Evolutionary conservation across 2,329 filamentous ascomycete genomes (phyloP), one percentile per base, ranked within the genome.

Genomic region (Mycosphaerella arachidis): DNA sequence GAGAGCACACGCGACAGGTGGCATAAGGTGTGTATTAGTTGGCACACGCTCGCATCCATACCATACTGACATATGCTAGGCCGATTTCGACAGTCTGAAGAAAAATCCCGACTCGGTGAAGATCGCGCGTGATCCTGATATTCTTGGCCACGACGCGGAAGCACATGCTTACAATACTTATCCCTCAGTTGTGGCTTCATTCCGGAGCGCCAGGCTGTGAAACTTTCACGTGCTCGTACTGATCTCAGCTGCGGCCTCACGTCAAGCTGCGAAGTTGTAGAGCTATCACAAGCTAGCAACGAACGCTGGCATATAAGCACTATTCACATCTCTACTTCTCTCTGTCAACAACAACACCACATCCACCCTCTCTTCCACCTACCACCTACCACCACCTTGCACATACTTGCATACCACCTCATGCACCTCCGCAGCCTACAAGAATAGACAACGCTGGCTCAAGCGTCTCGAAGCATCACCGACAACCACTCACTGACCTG

Each of bases 81-180:
- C 78, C 7, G 76, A 80, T 67, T 81, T 77, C 73, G 72, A 72
- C 37, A 74, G 74, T 33, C 78, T 78, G 16, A 76, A 75, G 66
- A 72, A 75, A 61, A 70, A 78, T 53, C 78, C 77, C 1, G 71
- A 75, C 57, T 77, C 74, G 40, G 78, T 82, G 60, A 74, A 78
- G 53, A 64, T 81, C 53, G 70, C 76, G 4, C 73, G 79, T 35
- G 78, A 81, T 63, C 76, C 74, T 55, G 82, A 79, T 78, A 71
- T 82, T 12, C 72, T 82, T 13, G 70, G 74, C 35, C 79, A 80
- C 62, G 79, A 82, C 63, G 76, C 78, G 29, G 79, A 82, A 70
- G 72, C 68, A 45, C 75, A 80, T 63, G 77, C 78, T 13, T 58
- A 58, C 40, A 27, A 46, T 18, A 29, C 27, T 4, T 53, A 53